Evolutionary conservation across 805 yeast genomes (phyloP).

Genomic region (Teunomyces gatunensis): DNA sequence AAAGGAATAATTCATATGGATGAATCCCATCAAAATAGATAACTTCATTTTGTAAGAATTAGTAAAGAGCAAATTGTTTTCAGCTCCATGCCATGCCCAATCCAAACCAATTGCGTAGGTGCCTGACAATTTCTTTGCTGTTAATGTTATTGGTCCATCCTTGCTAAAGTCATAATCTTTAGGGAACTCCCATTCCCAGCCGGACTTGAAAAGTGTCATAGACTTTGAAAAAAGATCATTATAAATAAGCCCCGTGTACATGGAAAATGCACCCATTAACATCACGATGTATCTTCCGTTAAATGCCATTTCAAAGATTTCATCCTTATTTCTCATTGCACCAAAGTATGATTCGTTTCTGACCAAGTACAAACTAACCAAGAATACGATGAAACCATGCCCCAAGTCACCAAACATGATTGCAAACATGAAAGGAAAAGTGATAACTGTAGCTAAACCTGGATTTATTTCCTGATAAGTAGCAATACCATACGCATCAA

Average conservation of each 20-base stretch:
- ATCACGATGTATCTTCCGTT: constrained; percentile 87
- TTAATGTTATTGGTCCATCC: constrained; percentile 37
- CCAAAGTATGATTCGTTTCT: constrained; percentile 70
- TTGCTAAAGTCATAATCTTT: constrained; percentile 67
- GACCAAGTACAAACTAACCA: constrained; percentile 71
- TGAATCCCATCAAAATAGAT: constrained; percentile 89
- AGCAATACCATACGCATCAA: constrained; percentile 94
- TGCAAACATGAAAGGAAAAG: constrained; percentile 98
- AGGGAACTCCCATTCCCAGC: constrained; percentile 85
- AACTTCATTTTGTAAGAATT: constrained; percentile 97
- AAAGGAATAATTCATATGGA: constrained; percentile 90
- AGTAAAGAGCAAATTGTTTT: constrained; percentile 82
- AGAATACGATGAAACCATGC: constrained; percentile 81
- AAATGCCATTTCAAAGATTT: constrained; percentile 95
- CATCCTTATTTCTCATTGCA: constrained; percentile 68
- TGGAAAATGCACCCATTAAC: constrained; percentile 91
- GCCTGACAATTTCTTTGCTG: constrained; percentile 60
- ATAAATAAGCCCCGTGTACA: constrained; percentile 92
- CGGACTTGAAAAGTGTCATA: constrained; percentile 81
- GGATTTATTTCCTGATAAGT: constrained; percentile 94
- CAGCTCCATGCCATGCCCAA: constrained; percentile 96
- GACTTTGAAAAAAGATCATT: constrained; percentile 92
- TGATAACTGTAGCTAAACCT: constrained; percentile 88
- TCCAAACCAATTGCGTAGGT: constrained; percentile 86
- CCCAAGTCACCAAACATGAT: constrained; percentile 99